Percentiles rank a stretch among this genome's conserved stretches.
Evolutionary conservation across 2,329 filamentous ascomycete species (phyloP).

Genomic region (Trichoderma sp.): DNA sequence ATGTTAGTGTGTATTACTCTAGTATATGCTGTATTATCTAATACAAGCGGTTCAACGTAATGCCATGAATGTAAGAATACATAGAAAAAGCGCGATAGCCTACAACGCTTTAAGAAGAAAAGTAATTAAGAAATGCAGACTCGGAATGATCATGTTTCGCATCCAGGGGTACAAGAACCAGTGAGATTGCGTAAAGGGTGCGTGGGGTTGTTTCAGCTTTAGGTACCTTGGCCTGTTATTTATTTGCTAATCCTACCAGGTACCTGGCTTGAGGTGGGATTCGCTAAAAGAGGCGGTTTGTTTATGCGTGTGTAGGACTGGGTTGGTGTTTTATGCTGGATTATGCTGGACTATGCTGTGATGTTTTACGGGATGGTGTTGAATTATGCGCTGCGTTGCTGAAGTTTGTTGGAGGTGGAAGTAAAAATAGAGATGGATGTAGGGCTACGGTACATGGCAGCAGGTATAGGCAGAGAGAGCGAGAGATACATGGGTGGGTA

Average conservation of each 20-base stretch:
- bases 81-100: neutral
- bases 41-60: neutral
- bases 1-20: neutral
- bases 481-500: neutral
- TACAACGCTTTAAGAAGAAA: too few species aligned
- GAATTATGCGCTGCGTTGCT: neutral
- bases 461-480: neutral
- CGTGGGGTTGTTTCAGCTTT: constrained; percentile 14
- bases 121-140: neutral
- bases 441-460: too few species aligned
- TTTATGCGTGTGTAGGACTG: neutral
- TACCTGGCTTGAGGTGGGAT: neutral
- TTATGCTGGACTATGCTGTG: neutral
- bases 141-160: constrained; percentile 15
- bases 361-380: neutral
- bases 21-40: neutral
- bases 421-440: neutral
- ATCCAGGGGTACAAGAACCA: constrained; percentile 6
- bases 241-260: neutral
- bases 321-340: neutral
- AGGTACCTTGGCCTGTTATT: neutral
- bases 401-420: neutral
- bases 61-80: neutral
- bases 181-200: constrained; percentile 21
- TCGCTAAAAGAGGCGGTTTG: neutral